Evolutionary conservation across 768 basidiomycete species (phyloP).

Genomic region (Lactifluus subvellereus): DNA sequence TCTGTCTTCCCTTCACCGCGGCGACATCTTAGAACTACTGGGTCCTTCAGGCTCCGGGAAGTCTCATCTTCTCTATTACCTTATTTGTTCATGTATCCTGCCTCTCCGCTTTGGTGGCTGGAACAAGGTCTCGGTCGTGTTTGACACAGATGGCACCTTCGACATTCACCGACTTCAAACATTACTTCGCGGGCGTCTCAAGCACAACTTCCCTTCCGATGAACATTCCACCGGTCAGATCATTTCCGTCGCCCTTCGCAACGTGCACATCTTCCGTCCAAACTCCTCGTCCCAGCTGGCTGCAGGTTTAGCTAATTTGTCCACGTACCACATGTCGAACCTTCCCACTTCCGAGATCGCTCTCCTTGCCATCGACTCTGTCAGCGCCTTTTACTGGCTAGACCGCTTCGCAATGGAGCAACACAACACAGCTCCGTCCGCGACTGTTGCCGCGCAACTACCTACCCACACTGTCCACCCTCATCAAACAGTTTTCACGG

Average conservation of each 20-base stretch:
- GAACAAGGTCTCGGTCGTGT: slow-evolving; percentile 57
- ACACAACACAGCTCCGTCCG: slow-evolving; percentile 29
- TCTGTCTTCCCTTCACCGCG: slow-evolving; percentile 38
- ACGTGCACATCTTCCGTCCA: slow-evolving; percentile 66
- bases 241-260: slow-evolving; percentile 40
- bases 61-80: slow-evolving; percentile 66
- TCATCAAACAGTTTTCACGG: slow-evolving; percentile 39
- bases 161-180: slow-evolving; percentile 47
- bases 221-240: slow-evolving; percentile 24
- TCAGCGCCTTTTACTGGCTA: slow-evolving; percentile 72
- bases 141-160: slow-evolving; percentile 69
- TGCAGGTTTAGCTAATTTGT: slow-evolving; percentile 53
- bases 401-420: slow-evolving; percentile 65
- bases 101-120: slow-evolving; percentile 49
- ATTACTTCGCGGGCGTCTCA: slow-evolving; percentile 47
- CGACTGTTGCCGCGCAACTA: slow-evolving; percentile 17
- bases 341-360: slow-evolving; percentile 54
- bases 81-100: slow-evolving; percentile 54
- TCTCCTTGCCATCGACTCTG: slow-evolving; percentile 66
- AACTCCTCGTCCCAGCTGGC: slow-evolving; percentile 64
- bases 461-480: slow-evolving; percentile 33
- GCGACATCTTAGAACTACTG: slow-evolving; percentile 72
- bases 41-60: slow-evolving; percentile 73
- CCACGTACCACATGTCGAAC: slow-evolving; percentile 44
- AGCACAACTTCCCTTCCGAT: slow-evolving; percentile 26